Percentiles rank a stretch among this genome's conserved stretches.
Conservation (phyloP, 1,139 yeast species). For the Yamadazyma dendronema region DNA sequence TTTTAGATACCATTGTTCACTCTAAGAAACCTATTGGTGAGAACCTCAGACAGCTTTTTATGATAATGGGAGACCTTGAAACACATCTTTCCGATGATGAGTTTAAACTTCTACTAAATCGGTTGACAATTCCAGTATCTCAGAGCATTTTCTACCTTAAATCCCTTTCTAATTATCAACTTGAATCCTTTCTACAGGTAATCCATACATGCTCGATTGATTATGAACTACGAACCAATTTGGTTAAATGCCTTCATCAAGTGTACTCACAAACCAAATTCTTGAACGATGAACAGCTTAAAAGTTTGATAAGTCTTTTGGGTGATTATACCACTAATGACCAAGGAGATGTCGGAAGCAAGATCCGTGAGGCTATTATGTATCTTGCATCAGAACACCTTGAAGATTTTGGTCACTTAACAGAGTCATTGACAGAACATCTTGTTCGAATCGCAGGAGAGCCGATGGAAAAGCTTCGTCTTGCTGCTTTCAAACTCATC, state of each 20-base stretch:
- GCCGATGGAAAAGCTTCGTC: constrained; percentile 31
- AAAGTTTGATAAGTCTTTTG: constrained; percentile 22
- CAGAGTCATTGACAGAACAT: constrained; percentile 15
- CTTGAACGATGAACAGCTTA: background rate
- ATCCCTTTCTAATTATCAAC: constrained; percentile 9
- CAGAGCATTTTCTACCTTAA: constrained; percentile 24
- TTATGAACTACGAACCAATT: constrained; percentile 25
- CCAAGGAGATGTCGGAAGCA: constrained; percentile 80
- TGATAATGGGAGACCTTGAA: background rate
- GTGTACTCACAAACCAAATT: background rate
- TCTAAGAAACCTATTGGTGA: constrained; percentile 7
- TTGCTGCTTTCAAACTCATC: constrained; percentile 21
- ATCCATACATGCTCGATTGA: constrained; percentile 20
- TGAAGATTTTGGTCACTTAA: constrained; percentile 5
- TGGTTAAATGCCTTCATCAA: constrained; percentile 15
- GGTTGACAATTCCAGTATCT: constrained; percentile 30
- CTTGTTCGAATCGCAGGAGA: constrained; percentile 55
- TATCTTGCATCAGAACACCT: constrained; percentile 27
- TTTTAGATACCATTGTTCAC: constrained; percentile 7
- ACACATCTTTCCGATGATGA: constrained; percentile 6
- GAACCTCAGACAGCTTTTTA: constrained; percentile 21
- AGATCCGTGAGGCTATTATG: constrained; percentile 56
- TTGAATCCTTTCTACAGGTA: constrained; percentile 15
- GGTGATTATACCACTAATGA: constrained; percentile 68
- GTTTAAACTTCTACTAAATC: constrained; percentile 21